Conservation (phyloP, 768 basidiomycete species). For the Scleroderma citrinum region DNA sequence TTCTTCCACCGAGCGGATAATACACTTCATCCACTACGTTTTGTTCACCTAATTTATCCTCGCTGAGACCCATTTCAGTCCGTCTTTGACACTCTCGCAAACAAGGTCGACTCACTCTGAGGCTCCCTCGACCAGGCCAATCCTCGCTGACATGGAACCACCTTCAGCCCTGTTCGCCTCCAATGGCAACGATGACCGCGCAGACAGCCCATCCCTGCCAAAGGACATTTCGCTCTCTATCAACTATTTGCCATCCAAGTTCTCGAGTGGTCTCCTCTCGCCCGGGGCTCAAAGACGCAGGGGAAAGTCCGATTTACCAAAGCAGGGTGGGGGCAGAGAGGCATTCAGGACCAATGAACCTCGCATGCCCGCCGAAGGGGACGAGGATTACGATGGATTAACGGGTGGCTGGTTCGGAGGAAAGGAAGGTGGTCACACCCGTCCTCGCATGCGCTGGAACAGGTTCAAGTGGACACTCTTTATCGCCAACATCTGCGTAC, state of each 20-base stretch:
- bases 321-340: constrained; percentile 25
- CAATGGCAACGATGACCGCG: constrained; percentile 6
- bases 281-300: constrained; percentile 32
- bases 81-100: constrained; percentile 33
- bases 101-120: constrained; percentile 40
- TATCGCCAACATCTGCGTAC: constrained; percentile 41
- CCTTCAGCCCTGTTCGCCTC: constrained; percentile 36
- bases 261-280: constrained; percentile 45
- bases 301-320: neutral
- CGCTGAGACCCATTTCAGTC: neutral
- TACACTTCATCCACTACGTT: no score
- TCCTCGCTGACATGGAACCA: constrained; percentile 33
- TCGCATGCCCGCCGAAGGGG: constrained; percentile 46
- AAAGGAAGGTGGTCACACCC: constrained; percentile 33
- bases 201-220: neutral
- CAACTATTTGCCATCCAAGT: constrained; percentile 75
- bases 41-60: neutral
- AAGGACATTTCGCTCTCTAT: constrained; percentile 42
- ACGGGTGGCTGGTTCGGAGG: constrained; percentile 34
- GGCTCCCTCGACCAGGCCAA: constrained; percentile 44
- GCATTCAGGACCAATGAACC: constrained; percentile 51
- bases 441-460: constrained; percentile 61
- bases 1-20: no score
- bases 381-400: constrained; percentile 50
- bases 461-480: constrained; percentile 82